Conservation (phyloP, 2,329 filamentous ascomycete species). For the Chalaropsis ovoidea region DNA sequence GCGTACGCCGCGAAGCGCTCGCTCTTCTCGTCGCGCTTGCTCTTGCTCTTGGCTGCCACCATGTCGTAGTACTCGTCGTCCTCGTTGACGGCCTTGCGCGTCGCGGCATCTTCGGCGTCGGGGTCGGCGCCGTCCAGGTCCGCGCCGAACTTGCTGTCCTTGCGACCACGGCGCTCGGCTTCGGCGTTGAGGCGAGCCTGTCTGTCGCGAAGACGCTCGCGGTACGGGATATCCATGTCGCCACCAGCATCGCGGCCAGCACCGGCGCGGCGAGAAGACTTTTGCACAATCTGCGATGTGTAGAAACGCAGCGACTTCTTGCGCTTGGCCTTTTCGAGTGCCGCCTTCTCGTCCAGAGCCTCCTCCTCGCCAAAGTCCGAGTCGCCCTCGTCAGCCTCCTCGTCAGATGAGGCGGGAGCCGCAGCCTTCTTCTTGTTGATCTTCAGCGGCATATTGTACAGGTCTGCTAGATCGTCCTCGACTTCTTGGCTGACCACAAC, state of each 20-base stretch:
- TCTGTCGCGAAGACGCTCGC: slow-evolving; percentile 77
- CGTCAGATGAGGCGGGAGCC: slow-evolving; percentile 30
- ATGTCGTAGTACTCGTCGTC: slow-evolving; percentile 86
- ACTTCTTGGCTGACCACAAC: slow-evolving; percentile 50
- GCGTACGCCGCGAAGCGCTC: slow-evolving; percentile 47
- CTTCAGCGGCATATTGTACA: slow-evolving; percentile 51
- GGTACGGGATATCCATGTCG: slow-evolving; percentile 74
- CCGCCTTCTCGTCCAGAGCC: slow-evolving; percentile 62
- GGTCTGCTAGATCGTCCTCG: slow-evolving; percentile 58
- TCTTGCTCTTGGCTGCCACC: slow-evolving; percentile 57
- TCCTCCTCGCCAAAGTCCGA: slow-evolving; percentile 94
- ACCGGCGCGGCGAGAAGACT: slow-evolving; percentile 71
- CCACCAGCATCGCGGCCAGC: slow-evolving; percentile 66
- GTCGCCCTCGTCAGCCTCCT: slow-evolving; percentile 48
- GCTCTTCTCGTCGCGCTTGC: slow-evolving; percentile 64
- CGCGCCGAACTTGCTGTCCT: slow-evolving; percentile 51
- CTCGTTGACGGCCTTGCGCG: slow-evolving; percentile 47
- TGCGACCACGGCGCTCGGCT: slow-evolving; percentile 71
- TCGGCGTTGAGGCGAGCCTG: slow-evolving; percentile 80
- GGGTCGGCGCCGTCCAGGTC: slow-evolving; percentile 55
- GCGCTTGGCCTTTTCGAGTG: slow-evolving; percentile 75
- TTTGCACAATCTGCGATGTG: slow-evolving; percentile 93
- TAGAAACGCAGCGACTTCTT: slow-evolving; percentile 96
- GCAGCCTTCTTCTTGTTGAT: slow-evolving; percentile 41
- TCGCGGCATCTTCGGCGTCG: slow-evolving; percentile 22